A percentile compares a stretch with the other conserved stretches of the same genome.
Evolutionary conservation across 345 rosid genomes (phyloP).

Genomic region (Rhodamnia rubescens): DNA sequence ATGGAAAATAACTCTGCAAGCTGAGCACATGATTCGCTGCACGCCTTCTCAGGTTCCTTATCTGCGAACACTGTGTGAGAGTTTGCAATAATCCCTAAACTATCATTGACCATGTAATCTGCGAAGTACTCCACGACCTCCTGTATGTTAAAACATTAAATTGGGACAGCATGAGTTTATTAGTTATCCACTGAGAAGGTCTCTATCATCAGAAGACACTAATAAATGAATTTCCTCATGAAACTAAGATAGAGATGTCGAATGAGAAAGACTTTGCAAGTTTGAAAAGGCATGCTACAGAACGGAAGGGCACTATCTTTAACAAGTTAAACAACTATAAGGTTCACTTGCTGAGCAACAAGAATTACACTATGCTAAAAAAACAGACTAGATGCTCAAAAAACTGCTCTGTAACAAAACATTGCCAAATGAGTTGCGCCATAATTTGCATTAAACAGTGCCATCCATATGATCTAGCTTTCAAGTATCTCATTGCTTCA

Average conservation of each 20-base stretch:
- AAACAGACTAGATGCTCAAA: not conserved
- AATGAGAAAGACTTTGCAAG: slow-evolving; percentile 17
- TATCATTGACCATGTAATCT: slow-evolving; percentile 40
- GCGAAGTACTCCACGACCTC: slow-evolving; percentile 41
- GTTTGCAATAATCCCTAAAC: slow-evolving; percentile 40
- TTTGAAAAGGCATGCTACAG: slow-evolving; percentile 6
- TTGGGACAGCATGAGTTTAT: slow-evolving; percentile 9
- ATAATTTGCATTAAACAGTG: not conserved
- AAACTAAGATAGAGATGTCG: slow-evolving; percentile 32
- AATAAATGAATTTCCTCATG: slow-evolving; percentile 11
- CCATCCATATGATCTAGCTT: not conserved
- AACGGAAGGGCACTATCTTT: not conserved
- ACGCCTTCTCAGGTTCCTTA: slow-evolving; percentile 20
- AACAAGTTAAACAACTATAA: not conserved
- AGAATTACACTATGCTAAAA: not conserved
- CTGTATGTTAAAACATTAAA: slow-evolving; percentile 8
- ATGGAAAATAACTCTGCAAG: slow-evolving; percentile 35
- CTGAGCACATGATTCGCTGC: slow-evolving; percentile 18
- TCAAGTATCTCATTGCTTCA: not conserved
- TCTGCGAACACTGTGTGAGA: slow-evolving; percentile 52
- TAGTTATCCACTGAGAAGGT: slow-evolving; percentile 10
- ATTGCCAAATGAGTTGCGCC: not conserved
- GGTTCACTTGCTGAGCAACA: not conserved
- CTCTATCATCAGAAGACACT: slow-evolving; percentile 15
- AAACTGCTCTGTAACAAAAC: not conserved